Evolutionary conservation across 1,284 basidiomycete genomes (phyloP).

Genomic region (Ceratobasidium sp.): DNA sequence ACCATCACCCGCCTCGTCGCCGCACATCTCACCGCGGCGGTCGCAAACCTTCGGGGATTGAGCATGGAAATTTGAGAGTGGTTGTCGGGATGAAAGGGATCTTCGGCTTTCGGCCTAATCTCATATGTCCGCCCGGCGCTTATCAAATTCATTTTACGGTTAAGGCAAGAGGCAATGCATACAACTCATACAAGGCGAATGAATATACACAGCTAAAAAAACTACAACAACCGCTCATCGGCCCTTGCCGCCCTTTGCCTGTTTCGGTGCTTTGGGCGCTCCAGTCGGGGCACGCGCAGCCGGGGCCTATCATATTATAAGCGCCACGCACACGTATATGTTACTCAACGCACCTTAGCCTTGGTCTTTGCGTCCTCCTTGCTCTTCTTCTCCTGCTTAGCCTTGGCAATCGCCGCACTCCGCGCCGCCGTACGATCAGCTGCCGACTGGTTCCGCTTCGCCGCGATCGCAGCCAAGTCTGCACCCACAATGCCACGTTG

Average conservation of each 20-base stretch:
- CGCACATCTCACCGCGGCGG: constrained; percentile 3
- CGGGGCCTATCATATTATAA: constrained; percentile 22
- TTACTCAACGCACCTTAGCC: constrained; percentile 70
- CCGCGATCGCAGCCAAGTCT: constrained; percentile 90
- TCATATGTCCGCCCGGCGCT: constrained; percentile 2
- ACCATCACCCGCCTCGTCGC: not conserved
- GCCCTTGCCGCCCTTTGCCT: constrained; percentile 83
- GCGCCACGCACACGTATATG: constrained; percentile 73
- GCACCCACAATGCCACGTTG: constrained; percentile 99
- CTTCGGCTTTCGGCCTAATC: constrained; percentile 20
- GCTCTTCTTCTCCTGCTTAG: constrained; percentile 94
- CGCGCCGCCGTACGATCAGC: constrained; percentile 87
- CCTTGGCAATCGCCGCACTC: constrained; percentile 88
- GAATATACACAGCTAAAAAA: constrained; percentile 27
- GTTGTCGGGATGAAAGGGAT: constrained; percentile 12
- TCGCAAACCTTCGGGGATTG: constrained; percentile 18
- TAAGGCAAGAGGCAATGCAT: constrained; percentile 8
- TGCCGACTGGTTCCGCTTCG: constrained; percentile 91
- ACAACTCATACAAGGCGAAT: constrained; percentile 21
- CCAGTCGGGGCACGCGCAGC: constrained; percentile 49
- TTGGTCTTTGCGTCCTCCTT: constrained; percentile 92
- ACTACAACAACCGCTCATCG: constrained; percentile 26
- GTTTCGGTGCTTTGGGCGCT: constrained; percentile 91
- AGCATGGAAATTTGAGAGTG: constrained; percentile 26
- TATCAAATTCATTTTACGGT: not conserved